A percentile compares a stretch with the other conserved stretches of the same genome.
Evolutionary conservation across 2,329 filamentous ascomycete species (phyloP).

Genomic region (Ceratocystis papillata): DNA sequence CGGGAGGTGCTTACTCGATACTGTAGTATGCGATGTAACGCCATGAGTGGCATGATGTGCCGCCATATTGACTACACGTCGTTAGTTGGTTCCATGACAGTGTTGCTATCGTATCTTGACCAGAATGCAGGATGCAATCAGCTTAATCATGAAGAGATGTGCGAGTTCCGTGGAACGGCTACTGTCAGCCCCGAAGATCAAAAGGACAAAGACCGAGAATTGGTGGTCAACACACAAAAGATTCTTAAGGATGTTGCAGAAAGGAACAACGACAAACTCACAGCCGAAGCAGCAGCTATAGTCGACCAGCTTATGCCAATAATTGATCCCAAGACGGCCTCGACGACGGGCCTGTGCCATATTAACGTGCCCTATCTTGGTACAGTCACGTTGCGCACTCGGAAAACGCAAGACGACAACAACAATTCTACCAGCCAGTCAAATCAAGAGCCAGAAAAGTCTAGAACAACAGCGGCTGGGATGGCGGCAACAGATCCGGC

Average conservation of each 20-base stretch:
- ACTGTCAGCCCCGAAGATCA: constrained; percentile 26
- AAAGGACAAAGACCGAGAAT: constrained; percentile 32
- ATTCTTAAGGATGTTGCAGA: constrained; percentile 34
- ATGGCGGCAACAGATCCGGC: background rate
- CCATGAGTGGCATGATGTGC: constrained; percentile 34
- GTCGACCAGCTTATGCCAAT: constrained; percentile 37
- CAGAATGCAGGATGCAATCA: constrained; percentile 24
- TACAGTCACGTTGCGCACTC: constrained; percentile 36
- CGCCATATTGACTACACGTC: constrained; percentile 44
- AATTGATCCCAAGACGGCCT: constrained; percentile 29
- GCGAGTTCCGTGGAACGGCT: constrained; percentile 11
- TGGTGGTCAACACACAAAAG: constrained; percentile 33
- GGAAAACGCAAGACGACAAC: background rate
- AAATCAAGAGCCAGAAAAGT: background rate
- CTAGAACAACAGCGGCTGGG: background rate
- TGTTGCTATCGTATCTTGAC: constrained; percentile 42
- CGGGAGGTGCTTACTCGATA: constrained; percentile 42
- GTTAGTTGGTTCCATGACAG: constrained; percentile 41
- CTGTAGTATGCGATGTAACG: constrained; percentile 37
- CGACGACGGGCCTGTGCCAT: constrained; percentile 28
- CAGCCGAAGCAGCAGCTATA: constrained; percentile 36
- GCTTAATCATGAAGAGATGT: constrained; percentile 11
- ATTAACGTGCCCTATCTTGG: constrained; percentile 40
- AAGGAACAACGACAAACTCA: constrained; percentile 35
- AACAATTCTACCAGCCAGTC: background rate